Evolutionary conservation across 2,329 filamentous ascomycete genomes (phyloP), one percentile per base, ranked within the genome.

Genomic region (Byssoonygena ceratinophila): DNA sequence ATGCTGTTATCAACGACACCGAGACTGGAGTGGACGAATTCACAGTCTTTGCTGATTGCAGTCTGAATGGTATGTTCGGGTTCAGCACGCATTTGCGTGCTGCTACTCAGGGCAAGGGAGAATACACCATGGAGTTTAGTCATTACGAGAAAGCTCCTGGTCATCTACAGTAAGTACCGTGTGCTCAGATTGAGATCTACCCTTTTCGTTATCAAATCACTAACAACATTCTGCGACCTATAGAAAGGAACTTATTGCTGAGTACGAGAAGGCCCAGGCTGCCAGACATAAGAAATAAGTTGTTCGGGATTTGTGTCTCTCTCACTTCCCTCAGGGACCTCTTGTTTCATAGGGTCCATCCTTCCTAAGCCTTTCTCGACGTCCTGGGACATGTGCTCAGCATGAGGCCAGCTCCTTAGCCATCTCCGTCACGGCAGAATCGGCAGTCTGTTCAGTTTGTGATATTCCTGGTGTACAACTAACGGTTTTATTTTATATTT

Each of bases 81-180:
- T 97, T 98, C 74, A 90, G 84, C 64, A 87, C 84, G 39, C 87
- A 95, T 71, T 73, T 98, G 60, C 81, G 92, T 61, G 92, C 92
- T 12, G 87, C 90, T 20, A 97, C 90, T 1, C 92, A 98, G 74
- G 92, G 92, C 57, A 98, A 98, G 78, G 92, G 92, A 63, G 92
- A 98, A 74, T 98, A 96, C 67, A 85, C 80, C 63, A 97, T 98
- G 92, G 92, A 98, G 73, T 98, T 98, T 65, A 92, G 86, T 70
- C 92, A 97, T 74, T 98, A 98, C 64, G 82, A 86, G 49, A 77
- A 88, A 48, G 88, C 92, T 54, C 85, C 90, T 46, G 81, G 82
- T 62, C 90, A 97, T 66, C 68, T 97, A 68, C 92, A 98, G 84
- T 86, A 83, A 67, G 83, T 58, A 41, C 9, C 51, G 4, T 12